These are phyloP conservation scores for Diplodia sapinea DNA, from an alignment of 2,329 filamentous ascomycete species.

Conservation along the genomic window DNA sequence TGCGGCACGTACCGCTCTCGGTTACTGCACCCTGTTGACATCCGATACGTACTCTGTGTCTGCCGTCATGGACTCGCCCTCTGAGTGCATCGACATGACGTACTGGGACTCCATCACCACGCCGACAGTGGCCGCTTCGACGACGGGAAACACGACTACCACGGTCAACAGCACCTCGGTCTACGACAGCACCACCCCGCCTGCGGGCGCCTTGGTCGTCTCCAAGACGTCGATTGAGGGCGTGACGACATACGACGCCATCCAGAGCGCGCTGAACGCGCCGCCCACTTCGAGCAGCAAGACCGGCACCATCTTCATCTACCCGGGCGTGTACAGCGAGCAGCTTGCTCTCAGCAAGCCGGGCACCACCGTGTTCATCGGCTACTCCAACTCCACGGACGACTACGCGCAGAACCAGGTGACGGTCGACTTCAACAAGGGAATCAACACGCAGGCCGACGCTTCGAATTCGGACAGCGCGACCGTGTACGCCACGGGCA, in stretches of 20 bases:
- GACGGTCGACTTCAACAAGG: constrained; percentile 59
- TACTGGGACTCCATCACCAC: constrained; percentile 48
- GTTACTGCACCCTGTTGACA: constrained; percentile 45
- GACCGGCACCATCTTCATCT: constrained; percentile 64
- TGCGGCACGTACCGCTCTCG: constrained; percentile 45
- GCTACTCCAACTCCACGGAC: constrained; percentile 62
- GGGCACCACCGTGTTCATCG: constrained; percentile 61
- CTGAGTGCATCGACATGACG: constrained; percentile 49
- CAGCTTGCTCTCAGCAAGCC: constrained; percentile 63
- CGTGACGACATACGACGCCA: constrained; percentile 48
- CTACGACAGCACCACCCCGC: constrained; percentile 47
- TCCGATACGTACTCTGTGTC: constrained; percentile 45
- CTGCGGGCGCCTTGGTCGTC: constrained; percentile 56
- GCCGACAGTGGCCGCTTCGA: constrained; percentile 38
- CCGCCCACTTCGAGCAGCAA: constrained; percentile 55
- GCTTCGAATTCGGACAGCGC: constrained; percentile 57
- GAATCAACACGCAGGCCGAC: constrained; percentile 40
- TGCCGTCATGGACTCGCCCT: constrained; percentile 44
- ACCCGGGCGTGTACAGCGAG: constrained; percentile 62
- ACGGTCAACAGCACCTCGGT: constrained; percentile 34
- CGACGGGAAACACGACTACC: constrained; percentile 37
- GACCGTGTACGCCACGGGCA: constrained; percentile 52
- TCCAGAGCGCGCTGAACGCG: constrained; percentile 61
- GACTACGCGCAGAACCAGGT: constrained; percentile 61
- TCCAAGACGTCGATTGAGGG: constrained; percentile 43